Percentiles rank a stretch among this genome's conserved stretches.
phyloP scores from a whole-genome alignment of 2,329 filamentous ascomycete species.

The Fusarium nelsonii region DNA sequence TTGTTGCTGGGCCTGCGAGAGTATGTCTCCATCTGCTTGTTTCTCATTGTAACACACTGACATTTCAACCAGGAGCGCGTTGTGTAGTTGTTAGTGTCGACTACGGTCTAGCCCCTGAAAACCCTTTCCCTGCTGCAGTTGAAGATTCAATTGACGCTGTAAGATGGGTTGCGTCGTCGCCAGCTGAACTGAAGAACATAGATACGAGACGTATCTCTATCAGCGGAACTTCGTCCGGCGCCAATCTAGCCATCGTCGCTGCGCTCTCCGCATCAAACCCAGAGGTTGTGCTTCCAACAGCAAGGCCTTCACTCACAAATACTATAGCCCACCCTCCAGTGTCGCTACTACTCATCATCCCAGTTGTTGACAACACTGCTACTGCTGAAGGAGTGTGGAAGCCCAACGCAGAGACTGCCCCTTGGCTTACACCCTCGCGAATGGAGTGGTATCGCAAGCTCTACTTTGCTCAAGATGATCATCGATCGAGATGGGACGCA shows the following conservation, averaged over 20 bases:
- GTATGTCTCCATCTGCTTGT: slow-evolving; percentile 19
- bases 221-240: slow-evolving; percentile 51
- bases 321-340: slow-evolving; percentile 8
- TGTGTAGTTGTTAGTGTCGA: slow-evolving; percentile 51
- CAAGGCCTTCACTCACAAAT: slow-evolving; percentile 32
- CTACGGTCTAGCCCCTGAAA: slow-evolving; percentile 55
- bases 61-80: slow-evolving; percentile 30
- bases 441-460: slow-evolving; percentile 55
- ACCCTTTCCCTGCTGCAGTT: slow-evolving; percentile 52
- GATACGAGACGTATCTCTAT: slow-evolving; percentile 47
- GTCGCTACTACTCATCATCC: slow-evolving; percentile 47
- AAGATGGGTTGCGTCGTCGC: slow-evolving; percentile 47
- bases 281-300: slow-evolving; percentile 30
- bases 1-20: slow-evolving; percentile 50
- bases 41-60: slow-evolving; percentile 9
- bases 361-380: slow-evolving; percentile 54
- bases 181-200: slow-evolving; percentile 42
- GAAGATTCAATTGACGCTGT: slow-evolving; percentile 52
- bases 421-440: slow-evolving; percentile 51
- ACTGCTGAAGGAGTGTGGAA: slow-evolving; percentile 46
- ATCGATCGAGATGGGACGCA: slow-evolving; percentile 49
- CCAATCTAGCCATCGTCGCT: slow-evolving; percentile 44
- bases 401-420: slow-evolving; percentile 47
- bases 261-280: slow-evolving; percentile 38
- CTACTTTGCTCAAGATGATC: slow-evolving; percentile 48